Conservation (phyloP, 306 rosid genomes). For the Gastrolobium villosum region DNA sequence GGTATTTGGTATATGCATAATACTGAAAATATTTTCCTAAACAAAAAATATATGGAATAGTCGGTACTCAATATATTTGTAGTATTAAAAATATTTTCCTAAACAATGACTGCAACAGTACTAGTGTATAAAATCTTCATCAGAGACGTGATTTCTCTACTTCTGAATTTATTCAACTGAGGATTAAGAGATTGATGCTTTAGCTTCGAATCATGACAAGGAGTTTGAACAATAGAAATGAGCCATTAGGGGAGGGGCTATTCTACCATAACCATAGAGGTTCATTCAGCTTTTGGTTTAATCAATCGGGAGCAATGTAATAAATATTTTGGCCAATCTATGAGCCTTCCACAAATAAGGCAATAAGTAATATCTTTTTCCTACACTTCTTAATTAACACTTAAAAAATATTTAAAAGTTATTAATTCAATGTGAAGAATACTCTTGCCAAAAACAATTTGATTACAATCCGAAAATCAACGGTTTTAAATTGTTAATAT, state of each 20-base stretch:
- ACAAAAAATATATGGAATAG: too few species aligned
- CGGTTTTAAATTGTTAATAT: too few species aligned
- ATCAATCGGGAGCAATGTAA: not conserved
- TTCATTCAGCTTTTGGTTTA: not conserved
- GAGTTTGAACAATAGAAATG: too few species aligned
- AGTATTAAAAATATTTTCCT: too few species aligned
- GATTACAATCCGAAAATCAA: constrained; percentile 6
- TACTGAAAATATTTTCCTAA: too few species aligned
- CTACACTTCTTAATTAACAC: too few species aligned
- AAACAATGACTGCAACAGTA: not conserved
- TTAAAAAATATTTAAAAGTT: not conserved
- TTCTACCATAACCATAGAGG: not conserved
- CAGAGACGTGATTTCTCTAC: constrained; percentile 2
- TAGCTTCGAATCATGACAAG: not conserved
- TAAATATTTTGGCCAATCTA: not conserved
- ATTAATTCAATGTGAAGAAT: not conserved
- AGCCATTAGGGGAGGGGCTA: not conserved
- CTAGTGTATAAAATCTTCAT: not conserved
- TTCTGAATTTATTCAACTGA: constrained; percentile 11
- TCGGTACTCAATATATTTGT: too few species aligned
- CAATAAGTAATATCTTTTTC: too few species aligned
- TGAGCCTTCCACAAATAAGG: not conserved
- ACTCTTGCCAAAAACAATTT: not conserved
- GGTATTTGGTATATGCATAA: too few species aligned
- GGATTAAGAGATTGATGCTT: not conserved